Evolutionary conservation across 116 monocot species (phyloP), one percentile per base, ranked within the genome.

Genomic region (Zostera marina): DNA sequence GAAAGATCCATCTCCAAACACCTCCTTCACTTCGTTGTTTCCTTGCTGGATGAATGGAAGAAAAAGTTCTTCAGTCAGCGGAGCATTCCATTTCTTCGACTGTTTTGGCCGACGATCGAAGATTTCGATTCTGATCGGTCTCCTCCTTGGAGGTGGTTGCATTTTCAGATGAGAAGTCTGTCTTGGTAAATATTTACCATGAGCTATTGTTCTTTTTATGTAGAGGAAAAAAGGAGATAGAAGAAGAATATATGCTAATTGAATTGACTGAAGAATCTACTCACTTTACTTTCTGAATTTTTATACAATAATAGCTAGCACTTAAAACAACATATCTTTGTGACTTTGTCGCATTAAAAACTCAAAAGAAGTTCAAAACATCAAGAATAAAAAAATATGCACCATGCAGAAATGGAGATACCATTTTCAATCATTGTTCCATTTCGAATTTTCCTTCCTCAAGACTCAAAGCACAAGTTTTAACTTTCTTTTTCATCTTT

Each of bases 1-100:
- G 9, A 87, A 58, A 7, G 87, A 87, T 9, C 84, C 92, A 11
- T 81, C 84, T 11, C 71, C 76, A 24, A 86, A 91, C 19, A 78
- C 73, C 21, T 54, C 68, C 22, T 54, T 67, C 3, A 68, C 82
- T 13, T 45, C 64, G 4, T 11, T 56, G 0, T 32, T 56, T 44
- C 57, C 57, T 5, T 25, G 11, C 39, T 55, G 39, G 5, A 74
- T 44, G 67, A 83, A 81, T 2, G 67, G 51, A 22, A 32, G 25
- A 70, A 92, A 92, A 2, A 59, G 72, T 22, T 79, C 84, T 64
- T 92, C 87, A 0, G 40, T 66, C 8, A 92, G 73, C 2, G 92
- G 41, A 39, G 84, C 58, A 0, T 68, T 59, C 92, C 92, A 92
- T 63, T 73, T 83, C 38, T 69, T 67, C 1, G 76, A 53, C 46